Percentiles rank a stretch among this genome's conserved stretches.
Conservation (phyloP, 169 alveolate genomes). For the Toxoplasma gondii region DNA sequence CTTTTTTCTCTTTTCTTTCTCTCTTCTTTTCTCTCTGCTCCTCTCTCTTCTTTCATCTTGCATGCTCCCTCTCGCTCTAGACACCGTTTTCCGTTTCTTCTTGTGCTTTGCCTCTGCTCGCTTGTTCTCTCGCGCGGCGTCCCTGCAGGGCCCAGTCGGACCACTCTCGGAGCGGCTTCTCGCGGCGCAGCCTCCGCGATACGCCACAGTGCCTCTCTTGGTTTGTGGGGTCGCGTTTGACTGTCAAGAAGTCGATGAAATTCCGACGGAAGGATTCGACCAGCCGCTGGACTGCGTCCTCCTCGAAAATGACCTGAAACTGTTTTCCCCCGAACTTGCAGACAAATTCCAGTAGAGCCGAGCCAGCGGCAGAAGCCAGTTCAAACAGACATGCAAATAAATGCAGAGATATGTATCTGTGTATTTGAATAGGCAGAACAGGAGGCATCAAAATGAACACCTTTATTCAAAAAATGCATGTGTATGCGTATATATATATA, state of each 20-base stretch:
- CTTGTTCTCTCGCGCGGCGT: too few relatives aligned
- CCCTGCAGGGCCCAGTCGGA: background rate
- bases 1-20: background rate
- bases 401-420: too few relatives aligned
- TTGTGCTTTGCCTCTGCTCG: background rate
- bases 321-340: background rate
- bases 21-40: background rate
- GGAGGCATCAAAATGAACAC: too few relatives aligned
- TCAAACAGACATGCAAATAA: background rate
- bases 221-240: background rate
- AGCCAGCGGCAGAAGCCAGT: background rate
- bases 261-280: background rate
- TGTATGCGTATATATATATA: background rate
- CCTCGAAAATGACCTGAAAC: background rate
- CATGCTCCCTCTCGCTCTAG: background rate
- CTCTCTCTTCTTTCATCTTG: background rate
- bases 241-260: background rate
- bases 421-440: too few relatives aligned
- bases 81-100: background rate
- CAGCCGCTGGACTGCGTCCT: slow-evolving; percentile 4
- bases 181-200: background rate
- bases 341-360: background rate
- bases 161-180: background rate
- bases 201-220: background rate
- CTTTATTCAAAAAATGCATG: too few relatives aligned